Evolutionary conservation across 768 basidiomycete species (phyloP).

Genomic region (Megacollybia marginata): DNA sequence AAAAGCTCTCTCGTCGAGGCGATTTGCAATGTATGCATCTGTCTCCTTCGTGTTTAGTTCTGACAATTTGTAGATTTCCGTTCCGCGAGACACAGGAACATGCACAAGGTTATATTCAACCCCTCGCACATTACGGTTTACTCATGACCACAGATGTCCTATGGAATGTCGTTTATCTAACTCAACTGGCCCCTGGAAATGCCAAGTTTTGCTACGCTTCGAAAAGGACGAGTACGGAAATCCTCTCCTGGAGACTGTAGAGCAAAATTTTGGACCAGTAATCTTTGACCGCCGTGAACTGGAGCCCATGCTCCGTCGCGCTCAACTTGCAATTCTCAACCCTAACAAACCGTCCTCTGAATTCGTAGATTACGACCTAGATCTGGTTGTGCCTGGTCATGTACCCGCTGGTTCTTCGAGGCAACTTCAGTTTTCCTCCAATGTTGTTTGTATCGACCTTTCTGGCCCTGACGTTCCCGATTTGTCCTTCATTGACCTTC

Average conservation of each 20-base stretch:
- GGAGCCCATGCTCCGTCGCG: constrained; percentile 38
- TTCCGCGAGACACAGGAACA: constrained; percentile 42
- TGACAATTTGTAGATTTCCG: constrained; percentile 26
- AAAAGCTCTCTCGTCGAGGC: constrained; percentile 44
- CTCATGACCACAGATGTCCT: constrained; percentile 17
- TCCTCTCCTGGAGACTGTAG: constrained; percentile 12
- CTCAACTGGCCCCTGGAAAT: constrained; percentile 21
- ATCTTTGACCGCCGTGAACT: constrained; percentile 30
- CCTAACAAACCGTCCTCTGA: constrained; percentile 16
- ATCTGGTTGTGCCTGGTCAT: constrained; percentile 9
- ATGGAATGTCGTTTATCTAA: constrained; percentile 27
- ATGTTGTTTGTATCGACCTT: constrained; percentile 33
- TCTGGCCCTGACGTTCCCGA: constrained; percentile 30
- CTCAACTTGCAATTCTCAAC: constrained; percentile 38
- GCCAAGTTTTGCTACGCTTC: constrained; percentile 34
- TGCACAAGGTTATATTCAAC: constrained; percentile 37
- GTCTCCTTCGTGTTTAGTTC: neutral
- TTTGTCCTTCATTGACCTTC: constrained; percentile 32
- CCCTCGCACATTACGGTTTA: neutral
- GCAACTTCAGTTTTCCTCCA: constrained; percentile 25
- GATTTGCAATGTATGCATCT: constrained; percentile 32
- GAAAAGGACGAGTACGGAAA: constrained; percentile 20
- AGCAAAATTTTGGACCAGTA: constrained; percentile 1
- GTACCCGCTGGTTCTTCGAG: neutral
- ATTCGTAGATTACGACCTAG: constrained; percentile 1